phyloP scores from a whole-genome alignment of 805 yeast genomes.

The Tetrapisispora iriomotensis region DNA sequence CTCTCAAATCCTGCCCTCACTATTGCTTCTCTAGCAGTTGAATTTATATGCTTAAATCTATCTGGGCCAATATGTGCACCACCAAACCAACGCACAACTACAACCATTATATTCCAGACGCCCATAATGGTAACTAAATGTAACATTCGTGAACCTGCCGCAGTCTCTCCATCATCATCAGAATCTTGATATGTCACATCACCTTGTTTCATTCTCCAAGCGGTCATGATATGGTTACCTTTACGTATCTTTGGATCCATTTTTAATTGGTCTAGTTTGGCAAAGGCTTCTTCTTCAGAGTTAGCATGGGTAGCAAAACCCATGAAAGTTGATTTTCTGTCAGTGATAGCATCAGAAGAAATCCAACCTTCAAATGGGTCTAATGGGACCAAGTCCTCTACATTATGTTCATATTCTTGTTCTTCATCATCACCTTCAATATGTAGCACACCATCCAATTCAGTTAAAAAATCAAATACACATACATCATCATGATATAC shows the following conservation, averaged over 20 bases:
- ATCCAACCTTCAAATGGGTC: slow-evolving; percentile 67
- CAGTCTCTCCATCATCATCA: slow-evolving; percentile 96
- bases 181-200: slow-evolving; percentile 68
- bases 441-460: slow-evolving; percentile 46
- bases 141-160: slow-evolving; percentile 83
- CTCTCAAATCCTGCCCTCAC: slow-evolving; percentile 45
- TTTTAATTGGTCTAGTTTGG: slow-evolving; percentile 41
- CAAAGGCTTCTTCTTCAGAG: slow-evolving; percentile 58
- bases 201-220: slow-evolving; percentile 60
- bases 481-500: slow-evolving; percentile 63
- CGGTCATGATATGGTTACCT: slow-evolving; percentile 75
- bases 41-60: slow-evolving; percentile 85
- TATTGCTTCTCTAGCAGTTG: slow-evolving; percentile 79
- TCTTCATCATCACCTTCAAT: slow-evolving; percentile 24
- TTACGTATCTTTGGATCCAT: slow-evolving; percentile 56
- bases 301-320: slow-evolving; percentile 59
- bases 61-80: slow-evolving; percentile 90
- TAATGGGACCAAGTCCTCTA: slow-evolving; percentile 9
- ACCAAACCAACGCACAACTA: slow-evolving; percentile 86
- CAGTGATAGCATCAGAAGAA: slow-evolving; percentile 65
- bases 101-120: slow-evolving; percentile 72
- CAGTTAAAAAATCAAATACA: slow-evolving; percentile 67
- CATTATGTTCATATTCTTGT: slow-evolving; percentile 10
- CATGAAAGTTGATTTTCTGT: slow-evolving; percentile 77
- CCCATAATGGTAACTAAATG: slow-evolving; percentile 74